Base-by-base conservation (phyloP, 192 early-diverging fungal genomes). In the Coemansia sp. region DNA sequence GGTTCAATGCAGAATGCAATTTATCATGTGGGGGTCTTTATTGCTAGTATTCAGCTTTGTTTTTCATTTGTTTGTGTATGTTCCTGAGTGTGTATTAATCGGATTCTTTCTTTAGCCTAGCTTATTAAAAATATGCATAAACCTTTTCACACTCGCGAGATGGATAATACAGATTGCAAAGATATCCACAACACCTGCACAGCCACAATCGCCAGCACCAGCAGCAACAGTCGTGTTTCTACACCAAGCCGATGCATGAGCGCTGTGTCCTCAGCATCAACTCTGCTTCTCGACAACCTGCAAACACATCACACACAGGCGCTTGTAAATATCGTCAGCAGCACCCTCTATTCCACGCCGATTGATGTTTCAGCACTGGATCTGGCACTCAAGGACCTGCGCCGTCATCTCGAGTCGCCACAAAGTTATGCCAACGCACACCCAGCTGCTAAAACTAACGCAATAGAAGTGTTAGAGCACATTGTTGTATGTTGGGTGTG, bases 401-500 rank as follows among this genome's bases (percentile, higher is more conserved):
- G 77, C 18, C 62, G 77, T 5, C 77, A 79, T 18, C 64, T 79
- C 41, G 77, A 79, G 19, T 79, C 77, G 61, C 77, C 71, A 6
- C 68, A 48, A 16, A 74, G 65, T 56, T 61, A 26, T 37, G 18
- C 56, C 22, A 65, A 63, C 26, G 61, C 61, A 39, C 71, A 79
- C 42, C 77, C 77, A 11, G 77, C 72, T 3, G 70, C 68, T 5
- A 72, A 73, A 18, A 79, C 77, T 15, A 80, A 71, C n/a, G 69
- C 69, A 12, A 68, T 62, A 16, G 58, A 67, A 41, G 69, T 80
- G 18, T 51, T 71, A 8, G 72, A 74, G 54, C 77, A 68, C 36
- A 68, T 80, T 15, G 57, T 80, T 16, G 37, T 80, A 6, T 80
- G 77, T 66, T 80, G 77, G 77, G 72, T 80, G 5, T 80, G 77